Evolutionary conservation across 495 filamentous ascomycete species (phyloP), one percentile per base, ranked within the genome.

Genomic region (Parathielavia appendiculata): DNA sequence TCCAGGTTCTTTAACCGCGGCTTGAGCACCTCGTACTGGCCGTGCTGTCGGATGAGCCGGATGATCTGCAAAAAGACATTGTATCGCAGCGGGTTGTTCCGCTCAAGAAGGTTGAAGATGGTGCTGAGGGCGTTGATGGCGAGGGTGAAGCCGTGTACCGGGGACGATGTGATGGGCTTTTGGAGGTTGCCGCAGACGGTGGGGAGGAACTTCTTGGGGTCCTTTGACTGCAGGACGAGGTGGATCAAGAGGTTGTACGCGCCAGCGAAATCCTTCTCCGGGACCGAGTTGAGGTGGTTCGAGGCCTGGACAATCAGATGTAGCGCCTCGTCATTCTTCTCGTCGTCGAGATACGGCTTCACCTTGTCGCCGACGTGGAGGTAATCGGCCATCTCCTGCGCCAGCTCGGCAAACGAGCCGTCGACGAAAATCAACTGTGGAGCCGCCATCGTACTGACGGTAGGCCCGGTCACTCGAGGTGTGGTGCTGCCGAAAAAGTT

Each of bases 231-330:
- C 62, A 88, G 81, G 66, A 95, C 79, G 26, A 99, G 85, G 77
- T 97, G 91, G 61, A 97, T 81, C 63, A 99, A 86, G 61, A 97
- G 87, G 76, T 97, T 97, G 78, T 96, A 96, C 38, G 93, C 88
- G 36, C 91, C 83, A 53, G 87, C 89, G 71, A 97, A 92, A 74
- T 97, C 92, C 79, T 91, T 95, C 79, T 98, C 93, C 49, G 93
- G 90, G 16, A 90, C 86, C 52, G 81, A 76, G 70, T 92, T 92
- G 63, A 98, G 75, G 14, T 74, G 79, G 20, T 76, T 64, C 39
- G 87, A 89, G 43, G 85, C 85, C 53, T 85, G 81, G 48, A 96
- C 88, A 52, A 97, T 81, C 78, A 88, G 89, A 79, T 92, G 91
- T 36, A 98, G 79, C 34, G 86, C 87, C 66, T 92, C 91, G 72